Percentiles rank a stretch among this genome's conserved stretches.
These are phyloP conservation scores for Mycotypha africana DNA, from an alignment of 371 early-diverging fungal species.

Conservation along the genomic window DNA sequence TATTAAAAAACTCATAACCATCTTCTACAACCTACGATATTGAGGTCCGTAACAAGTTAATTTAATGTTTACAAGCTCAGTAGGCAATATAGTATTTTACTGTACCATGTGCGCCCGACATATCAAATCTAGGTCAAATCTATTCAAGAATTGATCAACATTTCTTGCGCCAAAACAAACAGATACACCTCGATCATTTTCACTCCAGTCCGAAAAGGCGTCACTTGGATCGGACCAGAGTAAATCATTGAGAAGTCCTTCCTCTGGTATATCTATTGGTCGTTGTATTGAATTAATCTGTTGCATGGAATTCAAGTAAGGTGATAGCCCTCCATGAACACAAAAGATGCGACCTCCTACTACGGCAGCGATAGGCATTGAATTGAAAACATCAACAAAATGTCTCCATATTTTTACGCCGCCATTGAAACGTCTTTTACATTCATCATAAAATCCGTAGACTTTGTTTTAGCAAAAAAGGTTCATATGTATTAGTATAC, in stretches of 20 bases:
- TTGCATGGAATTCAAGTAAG: slow-evolving; percentile 64
- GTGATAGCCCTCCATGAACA: slow-evolving; percentile 85
- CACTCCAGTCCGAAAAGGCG: slow-evolving; percentile 81
- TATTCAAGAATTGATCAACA: slow-evolving; percentile 80
- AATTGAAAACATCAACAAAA: slow-evolving; percentile 95
- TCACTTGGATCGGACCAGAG: slow-evolving; percentile 89
- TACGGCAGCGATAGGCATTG: slow-evolving; percentile 91
- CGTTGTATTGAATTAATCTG: slow-evolving; percentile 80
- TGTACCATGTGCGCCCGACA: slow-evolving; percentile 91
- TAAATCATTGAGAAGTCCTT: slow-evolving; percentile 76
- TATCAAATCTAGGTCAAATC: slow-evolving; percentile 88
- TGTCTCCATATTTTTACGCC: slow-evolving; percentile 88
- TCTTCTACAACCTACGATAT: slow-evolving; percentile 93
- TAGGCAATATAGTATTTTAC: too few species aligned
- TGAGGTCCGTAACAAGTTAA: too few species aligned
- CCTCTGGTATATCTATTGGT: slow-evolving; percentile 96
- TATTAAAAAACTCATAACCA: slow-evolving; percentile 99
- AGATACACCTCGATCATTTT: slow-evolving; percentile 96
- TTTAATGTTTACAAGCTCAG: too few species aligned
- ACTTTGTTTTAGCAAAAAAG: slow-evolving; percentile 25
- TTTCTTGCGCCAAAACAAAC: slow-evolving; percentile 89
- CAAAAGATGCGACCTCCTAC: slow-evolving; percentile 94
- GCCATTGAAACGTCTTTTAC: slow-evolving; percentile 83
- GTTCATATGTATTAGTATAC: neutral
- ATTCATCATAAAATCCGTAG: slow-evolving; percentile 99